These are phyloP conservation scores for Cercophora sp. DNA, from an alignment of 495 filamentous ascomycete species.

Conservation along the genomic window DNA sequence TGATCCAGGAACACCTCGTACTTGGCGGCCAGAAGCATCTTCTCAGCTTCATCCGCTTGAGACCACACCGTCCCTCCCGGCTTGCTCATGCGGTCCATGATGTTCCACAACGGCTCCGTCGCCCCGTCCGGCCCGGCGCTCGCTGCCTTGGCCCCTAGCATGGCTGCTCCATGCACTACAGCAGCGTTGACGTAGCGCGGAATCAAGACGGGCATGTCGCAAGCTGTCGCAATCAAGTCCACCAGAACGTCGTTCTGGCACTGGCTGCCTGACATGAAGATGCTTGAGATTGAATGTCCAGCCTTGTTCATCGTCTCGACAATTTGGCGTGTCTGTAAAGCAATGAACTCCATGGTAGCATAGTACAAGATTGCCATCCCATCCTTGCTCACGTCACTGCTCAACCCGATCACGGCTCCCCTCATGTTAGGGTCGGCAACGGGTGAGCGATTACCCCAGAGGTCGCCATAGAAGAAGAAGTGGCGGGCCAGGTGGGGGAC, in stretches of 20 bases:
- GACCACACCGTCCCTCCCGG: constrained; percentile 79
- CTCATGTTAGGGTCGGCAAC: constrained; percentile 90
- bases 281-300: constrained; percentile 79
- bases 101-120: constrained; percentile 84
- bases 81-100: constrained; percentile 97
- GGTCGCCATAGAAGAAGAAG: constrained; percentile 96
- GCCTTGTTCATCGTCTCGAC: constrained; percentile 84
- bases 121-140: constrained; percentile 69
- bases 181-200: constrained; percentile 90
- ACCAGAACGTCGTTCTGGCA: constrained; percentile 94
- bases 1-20: constrained; percentile 81
- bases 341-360: constrained; percentile 93
- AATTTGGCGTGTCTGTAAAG: constrained; percentile 92
- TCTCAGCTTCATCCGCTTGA: constrained; percentile 62
- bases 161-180: constrained; percentile 94
- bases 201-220: constrained; percentile 85
- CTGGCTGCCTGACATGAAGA: constrained; percentile 97
- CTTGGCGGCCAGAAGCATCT: constrained; percentile 76
- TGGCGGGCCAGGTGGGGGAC: constrained; percentile 84
- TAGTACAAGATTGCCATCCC: constrained; percentile 90
- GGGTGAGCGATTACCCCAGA: constrained; percentile 96
- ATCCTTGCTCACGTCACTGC: constrained; percentile 77
- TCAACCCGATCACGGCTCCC: constrained; percentile 80
- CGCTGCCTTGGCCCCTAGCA: constrained; percentile 94
- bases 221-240: constrained; percentile 82